Base-by-base conservation (phyloP, 129 eudicot species). In the Helichrysum umbraculigerum region DNA sequence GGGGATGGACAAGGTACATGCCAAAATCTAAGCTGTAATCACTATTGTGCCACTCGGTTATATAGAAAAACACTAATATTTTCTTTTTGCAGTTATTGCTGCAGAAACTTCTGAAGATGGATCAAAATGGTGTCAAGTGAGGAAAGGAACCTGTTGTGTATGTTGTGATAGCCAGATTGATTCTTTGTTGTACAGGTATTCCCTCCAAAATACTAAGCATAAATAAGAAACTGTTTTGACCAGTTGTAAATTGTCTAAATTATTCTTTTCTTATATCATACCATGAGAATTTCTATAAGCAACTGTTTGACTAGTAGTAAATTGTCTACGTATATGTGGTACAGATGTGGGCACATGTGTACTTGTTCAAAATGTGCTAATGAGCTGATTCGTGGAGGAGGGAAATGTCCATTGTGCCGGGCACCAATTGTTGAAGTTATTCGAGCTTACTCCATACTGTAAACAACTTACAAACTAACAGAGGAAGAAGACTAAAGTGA, bases 291-390 rank as follows among this genome's bases (percentile, higher is more conserved):
- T 22, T 9, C 28, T 25, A 25, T 25, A 25, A 25, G 28, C 28
- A 25, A 25, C 28, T 25, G 28, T 25, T 25, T 25, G 28, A 25
- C 28, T 25, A 25, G 28, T 25, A 25, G 28, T 25, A 25, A 25
- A 25, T 8, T 14, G 28, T 37, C 6, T 66, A 22, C 32, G 5
- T 16, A 10, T 25, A 65, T 33, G 22, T 14, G 63, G 19, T 66
- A 19, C 88, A 95, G 99, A 81, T 95, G 99, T 33, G 99, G 99
- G 70, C 99, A 95, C 85, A 95, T 95, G 99, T 95, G 99, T 83
- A 89, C 97, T 3, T 95, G 99, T 81, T 80, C 91, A 35, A 91
- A 91, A 68, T 95, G 99, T 83, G 99, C 99, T 19, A 89, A 89
- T 63, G 99, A 95, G 90, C 76, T 95, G 86, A 82, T 91, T 80